phyloP scores from a whole-genome alignment of 495 filamentous ascomycete species.

The Penicillium nucicola region DNA sequence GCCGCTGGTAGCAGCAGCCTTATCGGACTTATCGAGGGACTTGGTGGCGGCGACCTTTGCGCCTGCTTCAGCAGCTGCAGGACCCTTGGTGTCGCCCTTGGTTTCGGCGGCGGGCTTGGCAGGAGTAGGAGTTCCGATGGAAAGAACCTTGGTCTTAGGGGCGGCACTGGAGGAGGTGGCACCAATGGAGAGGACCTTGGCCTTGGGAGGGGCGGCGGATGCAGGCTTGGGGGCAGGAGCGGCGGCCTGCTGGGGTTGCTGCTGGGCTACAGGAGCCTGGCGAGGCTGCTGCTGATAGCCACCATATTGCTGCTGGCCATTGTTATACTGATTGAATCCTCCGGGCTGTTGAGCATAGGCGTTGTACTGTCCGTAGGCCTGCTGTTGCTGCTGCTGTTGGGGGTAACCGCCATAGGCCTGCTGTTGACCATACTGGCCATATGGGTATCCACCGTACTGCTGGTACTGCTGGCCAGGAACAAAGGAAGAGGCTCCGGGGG shows the following conservation, averaged over 20 bases:
- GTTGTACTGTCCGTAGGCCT: constrained; percentile 46
- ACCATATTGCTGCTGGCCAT: constrained; percentile 48
- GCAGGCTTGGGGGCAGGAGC: constrained; percentile 31
- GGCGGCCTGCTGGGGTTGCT: constrained; percentile 54
- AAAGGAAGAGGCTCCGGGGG: constrained; percentile 72
- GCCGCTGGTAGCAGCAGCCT: constrained; percentile 52
- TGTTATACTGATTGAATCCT: constrained; percentile 61
- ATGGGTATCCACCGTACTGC: constrained; percentile 39
- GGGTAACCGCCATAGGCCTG: constrained; percentile 38
- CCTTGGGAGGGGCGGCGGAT: constrained; percentile 33
- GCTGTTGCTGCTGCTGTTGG: constrained; percentile 35
- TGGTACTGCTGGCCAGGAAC: constrained; percentile 68
- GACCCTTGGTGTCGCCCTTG: constrained; percentile 51
- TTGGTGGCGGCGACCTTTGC: constrained; percentile 76
- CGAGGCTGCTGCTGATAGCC: constrained; percentile 46
- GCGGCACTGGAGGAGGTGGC: constrained; percentile 46
- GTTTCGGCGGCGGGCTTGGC: constrained; percentile 51
- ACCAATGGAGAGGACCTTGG: constrained; percentile 33
- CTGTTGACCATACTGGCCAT: constrained; percentile 48
- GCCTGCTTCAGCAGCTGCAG: constrained; percentile 49
- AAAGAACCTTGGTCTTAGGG: constrained; percentile 69
- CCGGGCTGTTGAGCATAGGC: constrained; percentile 44
- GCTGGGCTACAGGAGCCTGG: constrained; percentile 49
- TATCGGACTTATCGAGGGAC: constrained; percentile 74
- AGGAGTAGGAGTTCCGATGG: constrained; percentile 51